These are phyloP conservation scores for Geotrichum ghanense DNA, from an alignment of 805 yeast genomes.

Conservation along the genomic window DNA sequence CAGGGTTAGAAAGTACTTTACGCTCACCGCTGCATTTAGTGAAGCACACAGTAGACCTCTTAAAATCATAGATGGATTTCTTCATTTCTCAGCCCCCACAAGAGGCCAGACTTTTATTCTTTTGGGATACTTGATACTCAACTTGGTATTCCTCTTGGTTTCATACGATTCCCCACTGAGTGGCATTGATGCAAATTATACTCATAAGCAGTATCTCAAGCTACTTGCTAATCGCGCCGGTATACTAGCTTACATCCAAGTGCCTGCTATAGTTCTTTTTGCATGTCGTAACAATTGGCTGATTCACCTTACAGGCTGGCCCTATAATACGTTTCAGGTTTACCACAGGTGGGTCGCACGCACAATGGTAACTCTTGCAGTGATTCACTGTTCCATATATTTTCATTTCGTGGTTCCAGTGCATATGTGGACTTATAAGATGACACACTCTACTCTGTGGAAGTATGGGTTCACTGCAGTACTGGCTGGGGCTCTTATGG, in stretches of 20 bases:
- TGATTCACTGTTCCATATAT: conserved; percentile 34
- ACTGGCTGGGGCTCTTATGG: conserved; percentile 30
- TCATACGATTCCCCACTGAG: background rate
- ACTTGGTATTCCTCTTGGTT: background rate
- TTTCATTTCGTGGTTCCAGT: conserved; percentile 23
- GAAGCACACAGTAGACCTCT: background rate
- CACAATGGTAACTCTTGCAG: conserved; percentile 34
- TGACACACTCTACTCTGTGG: conserved; percentile 23
- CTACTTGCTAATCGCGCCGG: conserved; percentile 42
- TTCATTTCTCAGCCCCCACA: background rate
- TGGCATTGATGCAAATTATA: background rate
- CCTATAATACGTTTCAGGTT: conserved; percentile 46
- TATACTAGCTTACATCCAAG: conserved; percentile 37
- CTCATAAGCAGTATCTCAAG: conserved; percentile 25
- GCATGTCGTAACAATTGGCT: conserved; percentile 63
- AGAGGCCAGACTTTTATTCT: conserved; percentile 1
- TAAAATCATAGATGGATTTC: background rate
- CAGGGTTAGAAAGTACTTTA: conserved; percentile 1
- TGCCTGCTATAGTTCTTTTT: conserved; percentile 39
- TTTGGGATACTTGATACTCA: background rate
- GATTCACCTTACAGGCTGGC: conserved; percentile 48
- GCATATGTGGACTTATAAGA: conserved; percentile 37
- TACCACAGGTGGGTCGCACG: conserved; percentile 58
- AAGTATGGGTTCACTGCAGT: conserved; percentile 34
- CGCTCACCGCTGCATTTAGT: background rate